Evolutionary conservation across 441 rosid genomes (phyloP).

Genomic region (Flueggea neowawraea): DNA sequence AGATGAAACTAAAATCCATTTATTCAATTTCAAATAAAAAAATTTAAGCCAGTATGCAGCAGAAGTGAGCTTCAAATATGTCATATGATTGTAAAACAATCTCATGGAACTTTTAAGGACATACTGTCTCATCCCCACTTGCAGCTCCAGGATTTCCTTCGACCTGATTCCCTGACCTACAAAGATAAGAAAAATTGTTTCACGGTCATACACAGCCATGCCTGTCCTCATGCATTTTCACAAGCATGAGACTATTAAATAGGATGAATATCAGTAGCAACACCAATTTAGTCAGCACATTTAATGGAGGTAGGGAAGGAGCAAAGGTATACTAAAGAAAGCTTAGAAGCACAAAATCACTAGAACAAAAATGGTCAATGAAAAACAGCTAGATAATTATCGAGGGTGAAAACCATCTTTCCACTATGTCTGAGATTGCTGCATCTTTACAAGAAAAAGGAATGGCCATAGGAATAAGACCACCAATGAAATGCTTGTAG

Average conservation of each 20-base stretch:
- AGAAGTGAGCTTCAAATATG: background rate
- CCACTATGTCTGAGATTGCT: background rate
- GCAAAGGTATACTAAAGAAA: background rate
- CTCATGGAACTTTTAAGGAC: constrained; percentile 18
- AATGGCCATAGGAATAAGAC: background rate
- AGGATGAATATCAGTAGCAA: background rate
- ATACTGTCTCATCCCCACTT: constrained; percentile 97
- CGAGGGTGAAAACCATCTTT: background rate
- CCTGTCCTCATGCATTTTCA: background rate
- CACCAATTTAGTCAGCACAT: background rate
- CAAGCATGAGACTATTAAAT: background rate
- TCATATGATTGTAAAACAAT: constrained; percentile 6
- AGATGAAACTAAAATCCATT: constrained; percentile 13
- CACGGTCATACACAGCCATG: background rate
- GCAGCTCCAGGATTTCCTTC: constrained; percentile 91
- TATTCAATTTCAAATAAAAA: constrained; percentile 10
- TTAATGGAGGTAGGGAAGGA: background rate
- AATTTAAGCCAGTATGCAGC: constrained; percentile 6
- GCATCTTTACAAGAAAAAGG: background rate
- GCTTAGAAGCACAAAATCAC: background rate
- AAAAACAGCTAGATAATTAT: background rate
- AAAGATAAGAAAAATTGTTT: constrained; percentile 11
- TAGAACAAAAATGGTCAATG: background rate
- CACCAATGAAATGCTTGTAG: background rate
- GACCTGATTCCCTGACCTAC: constrained; percentile 83